Evolutionary conservation across 148 eudicot species (phyloP), one percentile per base, ranked within the genome.

Genomic region (Chenopodium album): DNA sequence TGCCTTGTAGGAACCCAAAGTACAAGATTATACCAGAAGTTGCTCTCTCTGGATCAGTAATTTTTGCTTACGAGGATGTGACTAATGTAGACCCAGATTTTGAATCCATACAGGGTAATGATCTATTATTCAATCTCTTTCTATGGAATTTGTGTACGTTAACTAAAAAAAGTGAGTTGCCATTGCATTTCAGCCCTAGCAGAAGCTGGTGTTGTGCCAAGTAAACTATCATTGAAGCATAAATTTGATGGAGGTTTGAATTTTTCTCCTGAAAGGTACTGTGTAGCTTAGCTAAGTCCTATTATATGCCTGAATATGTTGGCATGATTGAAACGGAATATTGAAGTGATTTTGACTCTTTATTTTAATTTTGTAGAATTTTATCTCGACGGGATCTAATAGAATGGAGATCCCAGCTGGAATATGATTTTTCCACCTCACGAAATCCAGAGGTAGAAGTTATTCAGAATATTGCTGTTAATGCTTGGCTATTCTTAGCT

Each of bases 371-470:
- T 81, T 78, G 67, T 82, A 95, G 99, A 79, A 87, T 84, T 64
- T 54, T 95, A 80, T 87, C 95, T 78, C 94, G 95, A 56, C 87
- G 86, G 80, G 97, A 94, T 89, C 90, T 96, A 66, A 87, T 96
- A 78, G 89, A 87, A 76, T 96, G 99, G 99, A 94, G 89, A 91
- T 97, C 93, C 34, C 95, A 90, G 87, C 84, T 94, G 77, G 98
- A 96, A 80, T 94, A 96, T 85, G 90, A 88, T 81, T 87, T 88
- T 67, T 62, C 78, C 75, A 85, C 86, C 44, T 89, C 89, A 74
- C 82, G 87, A 81, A 89, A 81, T 84, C 88, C 83, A 75, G 92
- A 91, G 99, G 99, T 96, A 88, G 78, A 83, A 65, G 37, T 60
- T 70, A 80, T 75, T 72, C 48, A 73, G 56, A 72, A 29, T 79